A percentile compares a stretch with the other conserved stretches of the same genome.
phyloP scores from a whole-genome alignment of 1,284 basidiomycete genomes.

The Austropuccinia psidii region DNA sequence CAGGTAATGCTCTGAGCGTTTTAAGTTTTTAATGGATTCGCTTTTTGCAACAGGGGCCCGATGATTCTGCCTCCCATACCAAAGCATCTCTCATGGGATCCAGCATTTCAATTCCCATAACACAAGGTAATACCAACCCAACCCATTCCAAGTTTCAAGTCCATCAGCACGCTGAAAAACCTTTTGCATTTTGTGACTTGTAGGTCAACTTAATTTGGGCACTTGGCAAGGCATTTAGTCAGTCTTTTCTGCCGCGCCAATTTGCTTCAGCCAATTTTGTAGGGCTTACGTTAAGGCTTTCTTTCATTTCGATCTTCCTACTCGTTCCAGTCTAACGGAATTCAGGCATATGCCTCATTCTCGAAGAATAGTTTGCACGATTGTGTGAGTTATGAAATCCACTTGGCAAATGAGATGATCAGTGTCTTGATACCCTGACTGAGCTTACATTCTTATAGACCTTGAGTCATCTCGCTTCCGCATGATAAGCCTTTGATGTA shows the following conservation, averaged over 20 bases:
- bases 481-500: too few species aligned
- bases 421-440: too few species aligned
- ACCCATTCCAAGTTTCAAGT: background rate
- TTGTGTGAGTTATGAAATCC: slow-evolving; percentile 20
- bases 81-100: slow-evolving; percentile 46
- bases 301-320: background rate
- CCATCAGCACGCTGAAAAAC: too few species aligned
- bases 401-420: background rate
- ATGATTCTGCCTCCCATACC: slow-evolving; percentile 44
- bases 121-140: slow-evolving; percentile 6
- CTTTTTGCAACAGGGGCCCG: slow-evolving; percentile 10
- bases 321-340: slow-evolving; percentile 27
- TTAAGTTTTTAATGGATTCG: background rate
- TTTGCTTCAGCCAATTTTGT: background rate
- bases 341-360: slow-evolving; percentile 34
- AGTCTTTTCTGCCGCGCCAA: background rate
- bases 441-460: too few species aligned
- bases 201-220: slow-evolving; percentile 34
- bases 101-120: slow-evolving; percentile 36
- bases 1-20: background rate
- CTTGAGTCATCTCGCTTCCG: too few species aligned
- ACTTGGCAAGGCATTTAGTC: slow-evolving; percentile 38
- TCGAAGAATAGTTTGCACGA: slow-evolving; percentile 35
- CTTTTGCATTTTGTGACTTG: too few species aligned
- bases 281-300: background rate